Evolutionary conservation across 192 early-diverging fungal genomes (phyloP).

Genomic region (Phlyctochytrium arcticum): DNA sequence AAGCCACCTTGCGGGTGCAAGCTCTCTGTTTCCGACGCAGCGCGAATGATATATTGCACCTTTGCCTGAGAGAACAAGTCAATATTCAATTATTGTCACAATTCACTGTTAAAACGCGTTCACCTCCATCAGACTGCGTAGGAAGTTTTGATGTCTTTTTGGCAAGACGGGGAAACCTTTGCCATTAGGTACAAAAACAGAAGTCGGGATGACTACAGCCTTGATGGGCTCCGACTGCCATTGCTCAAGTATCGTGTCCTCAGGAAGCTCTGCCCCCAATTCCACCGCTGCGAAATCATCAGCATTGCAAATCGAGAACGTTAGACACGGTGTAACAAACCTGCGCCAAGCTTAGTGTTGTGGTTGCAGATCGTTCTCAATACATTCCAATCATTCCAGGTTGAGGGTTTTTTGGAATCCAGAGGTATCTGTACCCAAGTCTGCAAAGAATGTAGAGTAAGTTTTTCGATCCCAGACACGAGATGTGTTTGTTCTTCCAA

Average conservation of each 20-base stretch:
- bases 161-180: slow-evolving; percentile 87
- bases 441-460: no score
- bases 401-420: slow-evolving; percentile 15
- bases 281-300: slow-evolving; percentile 55
- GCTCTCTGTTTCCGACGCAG: slow-evolving; percentile 9
- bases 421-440: slow-evolving; percentile 49
- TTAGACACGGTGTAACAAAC: slow-evolving; percentile 13
- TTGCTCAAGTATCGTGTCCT: slow-evolving; percentile 34
- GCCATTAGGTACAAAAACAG: slow-evolving; percentile 71
- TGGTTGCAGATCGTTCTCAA: slow-evolving; percentile 69
- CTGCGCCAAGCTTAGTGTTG: slow-evolving; percentile 59
- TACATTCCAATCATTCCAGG: slow-evolving; percentile 80
- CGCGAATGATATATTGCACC: slow-evolving; percentile 38
- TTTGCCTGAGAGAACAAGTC: slow-evolving; percentile 11
- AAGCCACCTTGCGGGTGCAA: slow-evolving; percentile 41
- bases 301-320: background rate
- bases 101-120: background rate
- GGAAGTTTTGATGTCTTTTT: slow-evolving; percentile 69
- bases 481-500: background rate
- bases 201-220: slow-evolving; percentile 65
- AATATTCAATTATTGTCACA: background rate
- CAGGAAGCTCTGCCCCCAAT: slow-evolving; percentile 45
- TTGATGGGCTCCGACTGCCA: slow-evolving; percentile 92
- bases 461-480: no score
- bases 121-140: slow-evolving; percentile 43